phyloP scores from a whole-genome alignment of 192 early-diverging fungal species.

The Borealophlyctis nickersoniae region DNA sequence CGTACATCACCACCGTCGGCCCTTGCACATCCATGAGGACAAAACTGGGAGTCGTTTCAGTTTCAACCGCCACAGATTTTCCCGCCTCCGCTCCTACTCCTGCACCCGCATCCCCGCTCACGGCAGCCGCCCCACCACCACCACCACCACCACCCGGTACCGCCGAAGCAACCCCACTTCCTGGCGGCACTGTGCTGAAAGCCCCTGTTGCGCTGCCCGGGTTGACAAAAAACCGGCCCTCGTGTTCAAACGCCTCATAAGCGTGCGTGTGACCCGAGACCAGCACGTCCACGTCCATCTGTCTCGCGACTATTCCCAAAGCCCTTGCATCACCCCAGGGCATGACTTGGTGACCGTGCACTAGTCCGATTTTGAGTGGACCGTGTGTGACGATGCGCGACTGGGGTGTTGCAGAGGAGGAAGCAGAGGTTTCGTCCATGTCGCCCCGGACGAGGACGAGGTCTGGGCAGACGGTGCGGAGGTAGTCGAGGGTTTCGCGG shows the following conservation, averaged over 20 bases:
- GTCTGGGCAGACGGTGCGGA: conserved; percentile 76
- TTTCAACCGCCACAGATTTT: conserved; percentile 27
- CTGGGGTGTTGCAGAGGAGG: conserved; percentile 24
- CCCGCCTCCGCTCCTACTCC: conserved; percentile 7
- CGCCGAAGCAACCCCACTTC: conserved; percentile 8
- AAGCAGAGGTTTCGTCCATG: conserved; percentile 61
- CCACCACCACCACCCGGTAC: neutral
- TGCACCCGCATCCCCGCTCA: neutral
- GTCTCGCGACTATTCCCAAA: conserved; percentile 64
- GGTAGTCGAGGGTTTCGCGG: conserved; percentile 82
- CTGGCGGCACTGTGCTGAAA: conserved; percentile 29
- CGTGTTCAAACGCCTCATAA: conserved; percentile 88
- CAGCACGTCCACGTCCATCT: conserved; percentile 90
- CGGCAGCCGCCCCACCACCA: conserved; percentile 7
- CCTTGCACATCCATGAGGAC: conserved; percentile 93
- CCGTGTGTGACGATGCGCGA: conserved; percentile 52
- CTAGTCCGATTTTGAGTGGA: conserved; percentile 53
- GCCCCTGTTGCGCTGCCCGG: conserved; percentile 96
- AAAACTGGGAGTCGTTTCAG: conserved; percentile 81
- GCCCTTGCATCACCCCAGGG: conserved; percentile 56
- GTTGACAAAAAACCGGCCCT: conserved; percentile 90
- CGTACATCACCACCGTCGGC: conserved; percentile 73
- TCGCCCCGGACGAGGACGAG: conserved; percentile 78
- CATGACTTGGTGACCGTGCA: conserved; percentile 86
- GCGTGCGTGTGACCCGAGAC: conserved; percentile 84